Conservation (phyloP, 768 basidiomycete species). For the Boletales sp. region DNA sequence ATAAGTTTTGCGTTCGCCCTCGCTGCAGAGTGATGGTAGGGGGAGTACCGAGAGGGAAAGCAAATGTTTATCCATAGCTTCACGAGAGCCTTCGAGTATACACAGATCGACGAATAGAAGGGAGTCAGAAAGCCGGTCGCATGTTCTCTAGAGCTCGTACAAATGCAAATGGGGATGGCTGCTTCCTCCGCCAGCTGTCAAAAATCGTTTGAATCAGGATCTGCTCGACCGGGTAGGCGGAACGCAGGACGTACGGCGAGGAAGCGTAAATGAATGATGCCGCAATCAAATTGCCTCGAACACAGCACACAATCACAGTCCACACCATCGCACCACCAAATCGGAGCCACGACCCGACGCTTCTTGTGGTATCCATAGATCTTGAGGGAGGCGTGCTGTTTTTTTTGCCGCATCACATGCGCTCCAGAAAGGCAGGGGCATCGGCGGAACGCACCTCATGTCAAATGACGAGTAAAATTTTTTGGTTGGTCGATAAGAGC, state of each 20-base stretch:
- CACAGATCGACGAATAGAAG: background rate
- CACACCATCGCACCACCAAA: background rate
- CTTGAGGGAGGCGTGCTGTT: slow-evolving; percentile 3
- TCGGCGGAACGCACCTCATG: slow-evolving; percentile 4
- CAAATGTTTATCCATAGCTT: background rate
- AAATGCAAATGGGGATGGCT: background rate
- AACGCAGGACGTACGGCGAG: background rate
- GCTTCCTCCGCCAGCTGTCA: slow-evolving; percentile 3
- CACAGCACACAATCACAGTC: no score
- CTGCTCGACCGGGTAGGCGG: background rate
- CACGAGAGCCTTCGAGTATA: background rate
- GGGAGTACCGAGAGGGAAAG: background rate
- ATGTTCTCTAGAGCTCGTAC: background rate
- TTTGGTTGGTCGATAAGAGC: slow-evolving; percentile 3
- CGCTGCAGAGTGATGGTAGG: background rate
- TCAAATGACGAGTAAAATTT: background rate
- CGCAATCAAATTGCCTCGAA: no score
- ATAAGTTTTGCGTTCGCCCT: background rate
- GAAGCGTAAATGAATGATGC: background rate
- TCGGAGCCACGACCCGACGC: no score
- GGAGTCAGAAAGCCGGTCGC: background rate
- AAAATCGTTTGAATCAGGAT: background rate
- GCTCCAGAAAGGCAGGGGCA: background rate
- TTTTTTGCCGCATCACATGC: background rate
- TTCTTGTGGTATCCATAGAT: no score